phyloP scores from a whole-genome alignment of 345 rosid genomes.

The Aegle marmelos region DNA sequence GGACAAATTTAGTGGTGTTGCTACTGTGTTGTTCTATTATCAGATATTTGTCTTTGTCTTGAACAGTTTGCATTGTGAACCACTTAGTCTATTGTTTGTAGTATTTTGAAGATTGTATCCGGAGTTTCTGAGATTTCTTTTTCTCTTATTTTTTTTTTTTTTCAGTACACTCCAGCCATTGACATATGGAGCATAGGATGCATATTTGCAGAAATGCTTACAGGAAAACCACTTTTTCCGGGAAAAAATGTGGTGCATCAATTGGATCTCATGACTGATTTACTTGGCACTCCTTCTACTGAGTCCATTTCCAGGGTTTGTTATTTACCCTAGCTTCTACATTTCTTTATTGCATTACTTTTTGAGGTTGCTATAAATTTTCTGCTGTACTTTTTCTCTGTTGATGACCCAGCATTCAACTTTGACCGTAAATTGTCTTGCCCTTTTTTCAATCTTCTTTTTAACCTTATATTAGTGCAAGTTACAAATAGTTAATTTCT shows the following conservation, averaged over 20 bases:
- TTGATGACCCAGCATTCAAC: background rate
- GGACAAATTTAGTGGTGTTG: background rate
- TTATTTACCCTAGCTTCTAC: conserved; percentile 14
- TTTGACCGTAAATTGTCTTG: conserved; percentile 3
- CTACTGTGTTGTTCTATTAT: background rate
- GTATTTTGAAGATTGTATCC: conserved; percentile 1
- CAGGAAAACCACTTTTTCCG: conserved; percentile 91
- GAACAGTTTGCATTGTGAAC: background rate
- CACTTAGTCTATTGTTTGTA: background rate
- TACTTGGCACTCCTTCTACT: conserved; percentile 85
- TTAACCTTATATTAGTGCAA: background rate
- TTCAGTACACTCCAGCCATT: conserved; percentile 91
- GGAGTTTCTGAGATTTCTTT: conserved; percentile 8
- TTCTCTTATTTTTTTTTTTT: conserved; percentile 16
- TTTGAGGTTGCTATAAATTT: background rate
- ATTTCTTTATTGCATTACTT: background rate
- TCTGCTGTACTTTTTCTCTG: background rate
- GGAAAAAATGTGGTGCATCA: conserved; percentile 98
- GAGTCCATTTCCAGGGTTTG: conserved; percentile 80
- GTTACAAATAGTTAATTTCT: conserved; percentile 8
- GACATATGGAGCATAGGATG: conserved; percentile 99
- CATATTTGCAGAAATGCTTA: conserved; percentile 96
- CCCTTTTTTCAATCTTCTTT: background rate
- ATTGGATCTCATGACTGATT: conserved; percentile 93
- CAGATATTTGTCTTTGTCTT: background rate